phyloP scores from a whole-genome alignment of 345 rosid species.

The Schrenkiella parvula region DNA sequence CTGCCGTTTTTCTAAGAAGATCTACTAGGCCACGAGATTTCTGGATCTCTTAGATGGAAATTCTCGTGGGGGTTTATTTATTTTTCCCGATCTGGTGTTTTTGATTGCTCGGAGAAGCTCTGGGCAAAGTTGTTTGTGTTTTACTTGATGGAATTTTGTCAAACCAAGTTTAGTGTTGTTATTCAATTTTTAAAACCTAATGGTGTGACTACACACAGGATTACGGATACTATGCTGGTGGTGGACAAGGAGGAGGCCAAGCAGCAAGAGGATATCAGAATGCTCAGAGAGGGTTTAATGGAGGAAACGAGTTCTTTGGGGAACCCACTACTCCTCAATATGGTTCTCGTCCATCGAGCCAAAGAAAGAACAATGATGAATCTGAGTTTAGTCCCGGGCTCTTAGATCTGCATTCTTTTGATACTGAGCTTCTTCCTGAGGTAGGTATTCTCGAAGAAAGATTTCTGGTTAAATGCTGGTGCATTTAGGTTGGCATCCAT shows the following conservation, averaged over 20 bases:
- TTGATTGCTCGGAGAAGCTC: background rate
- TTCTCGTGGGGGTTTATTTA: background rate
- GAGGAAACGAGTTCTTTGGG: conserved; percentile 58
- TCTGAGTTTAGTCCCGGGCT: conserved; percentile 97
- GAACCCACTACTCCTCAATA: conserved; percentile 82
- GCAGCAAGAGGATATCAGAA: conserved; percentile 57
- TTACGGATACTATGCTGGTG: conserved; percentile 62
- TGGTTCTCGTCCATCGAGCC: conserved; percentile 52
- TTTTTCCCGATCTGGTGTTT: conserved; percentile 9
- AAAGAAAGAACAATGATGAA: conserved; percentile 67
- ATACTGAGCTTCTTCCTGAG: conserved; percentile 96
- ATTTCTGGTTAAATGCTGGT: background rate
- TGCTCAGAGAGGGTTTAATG: conserved; percentile 60
- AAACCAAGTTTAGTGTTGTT: background rate
- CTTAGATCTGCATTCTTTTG: conserved; percentile 92
- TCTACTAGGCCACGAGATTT: background rate
- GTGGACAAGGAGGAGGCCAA: conserved; percentile 54
- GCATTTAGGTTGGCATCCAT: background rate
- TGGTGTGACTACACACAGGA: conserved; percentile 46
- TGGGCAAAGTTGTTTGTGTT: background rate
- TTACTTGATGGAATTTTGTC: background rate
- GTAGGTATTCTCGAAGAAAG: conserved; percentile 36
- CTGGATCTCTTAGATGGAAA: background rate
- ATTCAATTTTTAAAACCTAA: background rate
- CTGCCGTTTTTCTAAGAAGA: background rate